Conservation (phyloP, 2,329 filamentous ascomycete genomes). For the Verticillium klebahnii region DNA sequence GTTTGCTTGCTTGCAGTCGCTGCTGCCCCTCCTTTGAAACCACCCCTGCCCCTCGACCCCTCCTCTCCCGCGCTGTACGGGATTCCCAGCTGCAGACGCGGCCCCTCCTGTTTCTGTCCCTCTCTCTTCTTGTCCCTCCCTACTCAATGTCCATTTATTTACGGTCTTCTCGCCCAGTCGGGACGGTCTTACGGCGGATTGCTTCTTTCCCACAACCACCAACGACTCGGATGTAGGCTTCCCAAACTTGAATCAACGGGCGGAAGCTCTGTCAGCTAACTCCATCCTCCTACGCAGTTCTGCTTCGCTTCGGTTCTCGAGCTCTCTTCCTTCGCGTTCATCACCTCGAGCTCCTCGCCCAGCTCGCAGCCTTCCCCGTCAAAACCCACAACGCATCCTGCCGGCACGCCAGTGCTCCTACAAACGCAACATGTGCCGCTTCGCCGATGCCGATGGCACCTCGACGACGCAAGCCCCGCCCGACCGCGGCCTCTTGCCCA, state of each 20-base stretch:
- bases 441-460: constrained; percentile 7
- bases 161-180: not conserved
- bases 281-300: not conserved
- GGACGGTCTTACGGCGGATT: not conserved
- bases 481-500: constrained; percentile 77
- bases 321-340: not conserved
- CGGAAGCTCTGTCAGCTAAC: not conserved
- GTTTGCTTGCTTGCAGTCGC: not conserved
- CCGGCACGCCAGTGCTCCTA: constrained; percentile 12
- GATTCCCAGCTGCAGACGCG: not conserved
- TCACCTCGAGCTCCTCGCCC: constrained; percentile 25
- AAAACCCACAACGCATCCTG: constrained; percentile 9
- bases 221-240: not conserved
- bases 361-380: constrained; percentile 3
- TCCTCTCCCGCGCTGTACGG: not conserved
- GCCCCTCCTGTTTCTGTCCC: not conserved
- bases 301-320: not conserved
- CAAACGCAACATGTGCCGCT: constrained; percentile 13
- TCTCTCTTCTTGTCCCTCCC: not conserved
- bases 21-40: not conserved
- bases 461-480: constrained; percentile 8
- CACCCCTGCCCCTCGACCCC: not conserved
- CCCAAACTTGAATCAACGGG: not conserved
- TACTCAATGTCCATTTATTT: not conserved
- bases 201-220: not conserved